Base-by-base conservation (phyloP, 768 basidiomycete genomes). In the Pleurotus ostreatus region DNA sequence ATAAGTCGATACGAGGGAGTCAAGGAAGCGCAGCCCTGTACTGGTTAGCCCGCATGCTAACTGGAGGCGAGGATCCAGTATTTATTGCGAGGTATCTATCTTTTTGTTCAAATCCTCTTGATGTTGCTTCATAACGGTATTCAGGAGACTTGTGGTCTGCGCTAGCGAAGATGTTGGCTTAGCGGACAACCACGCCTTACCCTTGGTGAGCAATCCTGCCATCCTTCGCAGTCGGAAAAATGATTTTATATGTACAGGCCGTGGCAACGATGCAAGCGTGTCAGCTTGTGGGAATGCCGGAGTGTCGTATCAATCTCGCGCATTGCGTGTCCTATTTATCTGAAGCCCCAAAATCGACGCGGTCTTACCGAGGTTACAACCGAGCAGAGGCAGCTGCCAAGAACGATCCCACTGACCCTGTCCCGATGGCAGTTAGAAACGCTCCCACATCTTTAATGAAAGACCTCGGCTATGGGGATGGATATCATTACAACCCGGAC, bases 131-230 rank as follows among this genome's bases (percentile, higher is more conserved):
- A 53, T 6, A 38, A 5, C 22, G 4, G 13, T 40, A 23, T 23
- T 4, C 5, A 53, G 89, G 37, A 76, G 89, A 54, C 80, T 91
- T 75, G 75, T 88, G 3, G 88, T 92, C 5, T 84, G 88, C 61
- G 91, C 92, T 2, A 89, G 88, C 60, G 92, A 94, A 68, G 92
- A 94, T 65, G 81, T 94, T 40, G 92, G 92, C 0, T 71, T 92
- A 5, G 91, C 90, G 23, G 88, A 94, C 68, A 78, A 76, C 40
- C 78, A 84, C n/a, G 89, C 88, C 0, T 74, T 94, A 8, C 87
- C 89, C 7, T 70, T 92, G 60, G 89, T 86, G 57, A 56, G 81
- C 68, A n/a, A 8, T 20, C 22, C n/a, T 18, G 23, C 51, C 38
- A 46, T 52, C 5, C 23, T 47, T 38, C 30, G 30, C 30, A 37